Percentiles rank a stretch among this genome's conserved stretches.
Evolutionary conservation across 148 eudicot species (phyloP).

Genomic region (Polygonum maritimum): DNA sequence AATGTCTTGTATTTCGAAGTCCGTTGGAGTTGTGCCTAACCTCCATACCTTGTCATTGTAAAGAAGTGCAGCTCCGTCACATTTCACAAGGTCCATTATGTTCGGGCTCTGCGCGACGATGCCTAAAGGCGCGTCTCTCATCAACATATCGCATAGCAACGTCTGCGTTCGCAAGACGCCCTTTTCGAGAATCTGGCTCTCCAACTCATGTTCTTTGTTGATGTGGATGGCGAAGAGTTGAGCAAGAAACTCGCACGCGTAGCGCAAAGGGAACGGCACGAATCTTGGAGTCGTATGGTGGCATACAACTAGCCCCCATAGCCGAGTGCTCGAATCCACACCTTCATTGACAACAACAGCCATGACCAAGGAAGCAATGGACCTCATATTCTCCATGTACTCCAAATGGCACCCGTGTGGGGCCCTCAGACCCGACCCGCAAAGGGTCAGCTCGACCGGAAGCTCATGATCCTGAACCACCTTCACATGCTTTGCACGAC

Average conservation of each 20-base stretch:
- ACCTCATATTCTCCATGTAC: slow-evolving; percentile 91
- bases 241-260: slow-evolving; percentile 87
- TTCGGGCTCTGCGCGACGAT: slow-evolving; percentile 75
- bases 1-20: slow-evolving; percentile 59
- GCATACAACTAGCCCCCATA: slow-evolving; percentile 96
- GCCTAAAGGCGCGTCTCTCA: slow-evolving; percentile 82
- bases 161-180: slow-evolving; percentile 82
- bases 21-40: slow-evolving; percentile 61
- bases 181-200: slow-evolving; percentile 71
- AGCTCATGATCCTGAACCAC: slow-evolving; percentile 72
- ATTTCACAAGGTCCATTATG: slow-evolving; percentile 85
- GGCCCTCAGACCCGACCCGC: slow-evolving; percentile 89
- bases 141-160: slow-evolving; percentile 77
- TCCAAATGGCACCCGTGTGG: slow-evolving; percentile 84
- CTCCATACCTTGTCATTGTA: slow-evolving; percentile 47
- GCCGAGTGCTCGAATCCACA: slow-evolving; percentile 48
- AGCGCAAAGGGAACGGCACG: slow-evolving; percentile 86
- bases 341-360: slow-evolving; percentile 80
- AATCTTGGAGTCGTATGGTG: slow-evolving; percentile 78
- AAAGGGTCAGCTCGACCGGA: slow-evolving; percentile 57
- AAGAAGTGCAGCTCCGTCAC: slow-evolving; percentile 84
- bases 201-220: slow-evolving; percentile 73
- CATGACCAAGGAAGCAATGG: slow-evolving; percentile 94
- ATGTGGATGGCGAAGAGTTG: slow-evolving; percentile 91
- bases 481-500: slow-evolving; percentile 57